A percentile compares a stretch with the other conserved stretches of the same genome.
These are phyloP conservation scores for Simplicillium sp. DNA, from an alignment of 2,329 filamentous ascomycete species.

Conservation along the genomic window DNA sequence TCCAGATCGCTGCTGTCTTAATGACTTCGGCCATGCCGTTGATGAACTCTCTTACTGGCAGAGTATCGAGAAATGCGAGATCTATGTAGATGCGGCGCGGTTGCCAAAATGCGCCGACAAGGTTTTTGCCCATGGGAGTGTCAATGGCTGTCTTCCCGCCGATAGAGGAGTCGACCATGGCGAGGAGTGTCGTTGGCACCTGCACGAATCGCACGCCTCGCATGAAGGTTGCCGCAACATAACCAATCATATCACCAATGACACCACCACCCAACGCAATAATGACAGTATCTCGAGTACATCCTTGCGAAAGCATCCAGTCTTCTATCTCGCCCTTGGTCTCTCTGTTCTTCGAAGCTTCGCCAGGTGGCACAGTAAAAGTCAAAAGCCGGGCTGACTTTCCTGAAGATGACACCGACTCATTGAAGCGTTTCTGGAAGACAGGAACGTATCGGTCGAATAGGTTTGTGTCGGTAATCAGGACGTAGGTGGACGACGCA, in stretches of 20 bases:
- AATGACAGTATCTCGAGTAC: constrained; percentile 88
- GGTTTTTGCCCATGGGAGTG: constrained; percentile 89
- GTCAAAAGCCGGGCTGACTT: constrained; percentile 61
- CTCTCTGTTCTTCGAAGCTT: constrained; percentile 85
- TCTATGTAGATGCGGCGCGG: constrained; percentile 92
- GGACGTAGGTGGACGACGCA: constrained; percentile 82
- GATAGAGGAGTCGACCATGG: constrained; percentile 98
- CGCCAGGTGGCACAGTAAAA: constrained; percentile 81
- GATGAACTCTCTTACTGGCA: constrained; percentile 87
- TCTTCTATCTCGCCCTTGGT: constrained; percentile 96
- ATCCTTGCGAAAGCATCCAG: constrained; percentile 89
- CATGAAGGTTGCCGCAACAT: constrained; percentile 98
- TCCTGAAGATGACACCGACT: constrained; percentile 13
- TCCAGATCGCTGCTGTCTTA: constrained; percentile 95
- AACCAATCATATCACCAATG: constrained; percentile 96
- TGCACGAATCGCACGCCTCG: constrained; percentile 92
- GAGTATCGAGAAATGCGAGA: constrained; percentile 78
- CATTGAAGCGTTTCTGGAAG: constrained; percentile 44
- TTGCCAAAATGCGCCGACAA: constrained; percentile 96
- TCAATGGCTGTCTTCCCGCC: constrained; percentile 98
- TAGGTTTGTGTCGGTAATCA: constrained; percentile 95
- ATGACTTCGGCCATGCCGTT: constrained; percentile 99
- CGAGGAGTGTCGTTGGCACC: constrained; percentile 85
- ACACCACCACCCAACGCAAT: constrained; percentile 93
- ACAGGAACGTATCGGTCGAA: constrained; percentile 67